phyloP scores from a whole-genome alignment of 2,329 filamentous ascomycete genomes.

The Fusarium dimerum region DNA sequence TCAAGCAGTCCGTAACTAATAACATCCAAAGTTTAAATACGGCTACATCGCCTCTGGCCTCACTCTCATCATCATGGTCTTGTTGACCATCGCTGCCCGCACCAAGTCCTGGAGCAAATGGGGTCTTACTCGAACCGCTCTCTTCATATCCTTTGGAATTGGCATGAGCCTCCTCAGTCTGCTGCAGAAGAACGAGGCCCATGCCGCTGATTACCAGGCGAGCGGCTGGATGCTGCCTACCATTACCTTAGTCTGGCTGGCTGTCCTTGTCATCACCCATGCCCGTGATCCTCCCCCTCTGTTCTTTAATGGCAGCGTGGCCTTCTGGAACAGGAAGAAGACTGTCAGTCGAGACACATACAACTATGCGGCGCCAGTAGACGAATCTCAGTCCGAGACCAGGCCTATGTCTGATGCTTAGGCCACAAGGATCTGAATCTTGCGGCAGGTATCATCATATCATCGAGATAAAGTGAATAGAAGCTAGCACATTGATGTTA shows the following conservation, averaged over 20 bases:
- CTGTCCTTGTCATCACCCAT: slow-evolving; percentile 36
- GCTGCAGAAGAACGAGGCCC: slow-evolving; percentile 23
- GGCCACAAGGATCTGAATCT: slow-evolving; percentile 1
- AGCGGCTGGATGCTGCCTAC: slow-evolving; percentile 36
- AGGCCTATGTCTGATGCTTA: slow-evolving; percentile 4
- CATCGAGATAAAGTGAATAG: no score
- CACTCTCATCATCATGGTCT: slow-evolving; percentile 34
- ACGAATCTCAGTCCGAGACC: slow-evolving; percentile 6
- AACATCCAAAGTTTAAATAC: slow-evolving; percentile 32
- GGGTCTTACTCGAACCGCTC: slow-evolving; percentile 32
- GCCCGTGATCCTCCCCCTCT: slow-evolving; percentile 28
- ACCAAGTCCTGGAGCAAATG: slow-evolving; percentile 34
- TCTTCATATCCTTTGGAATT: slow-evolving; percentile 33
- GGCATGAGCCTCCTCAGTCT: slow-evolving; percentile 30
- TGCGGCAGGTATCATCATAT: no score
- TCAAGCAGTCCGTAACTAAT: neutral
- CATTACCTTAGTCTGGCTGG: slow-evolving; percentile 36
- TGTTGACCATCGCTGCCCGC: slow-evolving; percentile 34
- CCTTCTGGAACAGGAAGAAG: slow-evolving; percentile 17
- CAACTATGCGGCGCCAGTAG: slow-evolving; percentile 11
- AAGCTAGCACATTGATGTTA: no score
- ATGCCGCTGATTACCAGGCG: slow-evolving; percentile 21
- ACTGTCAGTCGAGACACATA: slow-evolving; percentile 7
- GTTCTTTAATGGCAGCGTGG: slow-evolving; percentile 20
- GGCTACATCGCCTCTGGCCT: slow-evolving; percentile 36